Conservation (phyloP, 2,329 filamentous ascomycete genomes). For the Ceratocystis lukuohia region DNA sequence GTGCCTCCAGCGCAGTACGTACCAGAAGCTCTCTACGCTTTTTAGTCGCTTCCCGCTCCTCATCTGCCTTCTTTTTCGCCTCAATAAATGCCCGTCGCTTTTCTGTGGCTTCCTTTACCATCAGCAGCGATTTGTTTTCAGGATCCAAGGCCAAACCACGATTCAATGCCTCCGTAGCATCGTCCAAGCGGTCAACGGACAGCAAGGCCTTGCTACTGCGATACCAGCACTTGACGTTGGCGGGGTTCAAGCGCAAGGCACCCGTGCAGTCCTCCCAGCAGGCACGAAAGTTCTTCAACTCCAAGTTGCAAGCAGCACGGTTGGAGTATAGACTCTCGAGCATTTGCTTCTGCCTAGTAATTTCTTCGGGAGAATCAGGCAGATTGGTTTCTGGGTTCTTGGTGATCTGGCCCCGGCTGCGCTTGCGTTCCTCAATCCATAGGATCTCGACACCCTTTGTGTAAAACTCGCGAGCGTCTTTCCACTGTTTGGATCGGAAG, state of each 20-base stretch:
- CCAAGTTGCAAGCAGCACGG: constrained; percentile 77
- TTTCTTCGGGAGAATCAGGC: constrained; percentile 39
- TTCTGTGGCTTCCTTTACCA: constrained; percentile 49
- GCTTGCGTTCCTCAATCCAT: constrained; percentile 45
- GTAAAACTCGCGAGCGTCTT: constrained; percentile 84
- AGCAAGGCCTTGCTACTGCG: constrained; percentile 68
- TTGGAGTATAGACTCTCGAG: constrained; percentile 74
- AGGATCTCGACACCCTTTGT: constrained; percentile 69
- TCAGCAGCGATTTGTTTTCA: constrained; percentile 51
- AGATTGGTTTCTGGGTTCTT: constrained; percentile 24
- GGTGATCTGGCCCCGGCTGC: constrained; percentile 30
- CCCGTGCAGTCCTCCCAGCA: constrained; percentile 75
- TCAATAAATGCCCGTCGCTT: constrained; percentile 43
- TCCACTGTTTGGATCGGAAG: constrained; percentile 59
- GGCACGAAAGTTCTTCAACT: constrained; percentile 75
- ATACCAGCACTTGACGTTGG: constrained; percentile 83
- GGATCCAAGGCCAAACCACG: constrained; percentile 61
- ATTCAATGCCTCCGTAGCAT: constrained; percentile 67
- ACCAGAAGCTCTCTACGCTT: constrained; percentile 48
- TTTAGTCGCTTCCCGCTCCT: constrained; percentile 40
- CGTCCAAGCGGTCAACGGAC: constrained; percentile 60
- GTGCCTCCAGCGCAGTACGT: constrained; percentile 49
- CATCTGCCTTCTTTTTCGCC: constrained; percentile 41
- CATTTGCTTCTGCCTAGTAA: constrained; percentile 45
- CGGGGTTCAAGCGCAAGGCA: constrained; percentile 63